Evolutionary conservation across 257 asterid species (phyloP), one percentile per base, ranked within the genome.

Genomic region (Salvia hispanica): DNA sequence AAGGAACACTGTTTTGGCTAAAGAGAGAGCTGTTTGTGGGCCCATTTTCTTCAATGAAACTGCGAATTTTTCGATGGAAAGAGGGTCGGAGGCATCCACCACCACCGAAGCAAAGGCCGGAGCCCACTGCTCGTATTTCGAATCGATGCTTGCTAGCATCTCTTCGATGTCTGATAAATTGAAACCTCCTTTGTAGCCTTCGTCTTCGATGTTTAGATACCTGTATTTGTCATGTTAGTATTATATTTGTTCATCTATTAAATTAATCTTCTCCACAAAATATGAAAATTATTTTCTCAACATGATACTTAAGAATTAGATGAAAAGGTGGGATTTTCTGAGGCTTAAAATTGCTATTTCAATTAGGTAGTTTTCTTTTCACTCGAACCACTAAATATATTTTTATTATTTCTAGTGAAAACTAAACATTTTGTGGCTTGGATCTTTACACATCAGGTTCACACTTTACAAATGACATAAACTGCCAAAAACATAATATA

Each of bases 111-210:
- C 81, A 43, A 91, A 88, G 47, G 36, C 42, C 6, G 86, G 42
- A 15, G 88, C 78, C 97, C 97, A 91, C 36, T 77, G 66, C n/a
- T 83, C 90, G 36, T 68, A 91, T 72, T 85, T 78, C 18, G 81
- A 67, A 39, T 88, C 85, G 0, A 91, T 85, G 77, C 69, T 81
- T 28, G 73, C 46, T 16, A 91, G 76, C 36, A 91, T 63, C 31
- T 86, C 77, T 31, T 91, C 91, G 3, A 88, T 48, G 2, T 66
- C 68, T 9, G 78, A 37, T 74, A 77, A 51, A 9, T 82, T 83
- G 57, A 86, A 88, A 15, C 97, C 97, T 18, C 97, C 97, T 70
- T 83, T 88, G 37, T 91, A 91, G 8, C 73, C 93, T 18, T 83
- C 93, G 11, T 40, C 45, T 3, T 3, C 6, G n/a, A 5, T 1